Conservation (phyloP, 257 asterid species). For the Solanum infundibuliforme region DNA sequence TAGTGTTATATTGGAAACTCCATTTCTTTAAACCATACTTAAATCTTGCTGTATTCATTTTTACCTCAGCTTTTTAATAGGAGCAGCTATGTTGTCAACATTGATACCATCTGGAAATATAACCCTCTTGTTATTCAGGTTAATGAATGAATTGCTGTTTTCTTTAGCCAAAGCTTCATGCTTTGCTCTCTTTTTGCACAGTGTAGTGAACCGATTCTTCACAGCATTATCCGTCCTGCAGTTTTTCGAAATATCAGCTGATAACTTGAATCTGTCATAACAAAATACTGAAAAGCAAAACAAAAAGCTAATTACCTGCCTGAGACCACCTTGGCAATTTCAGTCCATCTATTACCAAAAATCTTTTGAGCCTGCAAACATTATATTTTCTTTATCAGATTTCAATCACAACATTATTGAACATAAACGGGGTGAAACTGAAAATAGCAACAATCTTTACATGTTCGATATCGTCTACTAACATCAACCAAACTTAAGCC, state of each 20-base stretch:
- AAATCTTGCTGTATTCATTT: background rate
- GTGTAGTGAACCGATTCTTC: constrained; percentile 93
- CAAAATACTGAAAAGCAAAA: background rate
- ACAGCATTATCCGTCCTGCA: constrained; percentile 97
- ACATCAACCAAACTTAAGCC: background rate
- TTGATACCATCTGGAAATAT: constrained; percentile 41
- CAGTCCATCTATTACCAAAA: constrained; percentile 98
- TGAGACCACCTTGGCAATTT: constrained; percentile 97
- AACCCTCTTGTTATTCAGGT: constrained; percentile 77
- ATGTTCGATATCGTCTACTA: background rate
- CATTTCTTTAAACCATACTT: background rate
- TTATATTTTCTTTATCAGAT: background rate
- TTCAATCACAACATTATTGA: background rate
- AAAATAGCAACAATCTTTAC: background rate
- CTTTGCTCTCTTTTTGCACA: constrained; percentile 93
- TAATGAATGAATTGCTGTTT: constrained; percentile 51
- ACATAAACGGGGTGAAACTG: background rate
- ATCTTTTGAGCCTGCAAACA: constrained; percentile 85
- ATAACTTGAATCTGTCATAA: background rate
- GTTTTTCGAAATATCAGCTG: background rate
- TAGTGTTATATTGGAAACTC: background rate
- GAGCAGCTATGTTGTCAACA: constrained; percentile 33
- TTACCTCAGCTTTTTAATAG: constrained; percentile 75
- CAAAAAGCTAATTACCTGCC: constrained; percentile 65
- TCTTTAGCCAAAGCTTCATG: constrained; percentile 82